These are phyloP conservation scores for Citrus mangshanensis DNA, from an alignment of 345 rosid genomes.

Conservation along the genomic window DNA sequence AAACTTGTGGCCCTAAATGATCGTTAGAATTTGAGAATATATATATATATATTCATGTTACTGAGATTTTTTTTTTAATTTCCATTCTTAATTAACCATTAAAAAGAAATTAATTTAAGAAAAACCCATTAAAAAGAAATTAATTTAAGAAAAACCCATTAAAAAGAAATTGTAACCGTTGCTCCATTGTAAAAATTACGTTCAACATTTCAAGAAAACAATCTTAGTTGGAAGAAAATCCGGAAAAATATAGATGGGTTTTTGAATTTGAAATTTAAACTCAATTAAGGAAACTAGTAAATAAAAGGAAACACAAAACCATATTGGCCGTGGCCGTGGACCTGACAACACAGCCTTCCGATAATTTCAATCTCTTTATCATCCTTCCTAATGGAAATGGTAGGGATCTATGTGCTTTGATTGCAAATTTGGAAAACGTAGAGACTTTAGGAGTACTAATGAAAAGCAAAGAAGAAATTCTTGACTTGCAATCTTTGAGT, in stretches of 20 bases:
- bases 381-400: not conserved
- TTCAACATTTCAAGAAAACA: too few species aligned
- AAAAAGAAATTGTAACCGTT: too few species aligned
- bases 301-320: too few species aligned
- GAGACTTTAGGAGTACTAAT: not conserved
- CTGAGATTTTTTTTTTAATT: too few species aligned
- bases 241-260: not conserved
- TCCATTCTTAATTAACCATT: too few species aligned
- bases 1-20: not conserved
- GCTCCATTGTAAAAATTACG: too few species aligned
- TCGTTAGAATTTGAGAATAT: not conserved
- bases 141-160: too few species aligned
- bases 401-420: not conserved
- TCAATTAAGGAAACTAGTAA: not conserved
- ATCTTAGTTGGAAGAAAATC: too few species aligned
- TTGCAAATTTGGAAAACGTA: constrained; percentile 12
- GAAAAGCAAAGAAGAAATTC: not conserved
- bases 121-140: too few species aligned
- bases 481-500: constrained; percentile 11
- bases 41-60: too few species aligned
- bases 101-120: too few species aligned
- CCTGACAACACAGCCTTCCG: fast-evolving
- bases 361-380: not conserved
- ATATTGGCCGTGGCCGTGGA: too few species aligned
- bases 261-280: not conserved